Evolutionary conservation across 78 protist genomes (phyloP), one percentile per base, ranked within the genome.

Genomic region (Anaeramoeba ignava): DNA sequence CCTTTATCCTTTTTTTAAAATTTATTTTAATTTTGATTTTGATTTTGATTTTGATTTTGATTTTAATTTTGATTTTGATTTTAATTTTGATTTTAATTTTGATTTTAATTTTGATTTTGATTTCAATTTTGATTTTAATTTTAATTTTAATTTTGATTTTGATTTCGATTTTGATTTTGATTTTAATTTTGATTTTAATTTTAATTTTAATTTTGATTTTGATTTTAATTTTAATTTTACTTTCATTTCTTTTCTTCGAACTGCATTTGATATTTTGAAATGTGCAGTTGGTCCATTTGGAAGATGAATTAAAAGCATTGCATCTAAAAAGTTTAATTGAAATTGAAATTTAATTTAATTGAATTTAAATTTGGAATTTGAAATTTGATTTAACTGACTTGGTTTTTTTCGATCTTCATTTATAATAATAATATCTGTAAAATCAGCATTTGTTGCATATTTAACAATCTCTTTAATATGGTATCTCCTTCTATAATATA

Each of bases 271-370:
- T 40, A 97, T 40, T 42, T 90, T 88, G 88, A 93, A 97, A 40
- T 82, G 80, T 36, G 98, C 95, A 0, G 99, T 95, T 27, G 99
- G 99, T 0, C 99, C 99, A 31, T 91, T 85, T 1, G 99, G 99
- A 36, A 97, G 86, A 81, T 97, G 98, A 33, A 87, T 33, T 36
- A 95, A 36, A 68, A 90, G 82, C 89, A 97, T 34, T 34, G 73
- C 73, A 80, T 91, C 82, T 82, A 89, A 31, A 1, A 1, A 33
- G 83, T 31, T 42, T 41, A 68, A 38, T 81, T 17, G 67, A n/a
- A 41, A 80, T 1, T 80, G 38, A 2, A 41, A 78, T 41, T 40
- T 40, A 31, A 80, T 27, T 33, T 54, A 41, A 39, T 0, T 39
- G 73, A 2, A 17, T 0, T n/a, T 0, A 34, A 78, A 31, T 1